Percentiles rank a stretch among this genome's conserved stretches.
Conservation (phyloP, 176 grass and related monocot species). For the Musa acuminata region DNA sequence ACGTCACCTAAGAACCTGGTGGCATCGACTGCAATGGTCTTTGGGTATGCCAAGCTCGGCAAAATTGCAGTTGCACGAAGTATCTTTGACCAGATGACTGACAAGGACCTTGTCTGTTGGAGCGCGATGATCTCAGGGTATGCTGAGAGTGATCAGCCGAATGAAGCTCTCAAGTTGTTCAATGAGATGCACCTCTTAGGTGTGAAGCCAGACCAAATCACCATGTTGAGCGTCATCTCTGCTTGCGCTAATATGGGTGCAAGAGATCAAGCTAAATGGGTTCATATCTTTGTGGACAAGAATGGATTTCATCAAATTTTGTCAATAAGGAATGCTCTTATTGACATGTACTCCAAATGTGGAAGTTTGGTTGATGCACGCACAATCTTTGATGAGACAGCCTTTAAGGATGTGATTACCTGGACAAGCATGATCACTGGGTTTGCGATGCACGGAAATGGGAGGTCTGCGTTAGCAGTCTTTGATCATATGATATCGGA, state of each 20-base stretch:
- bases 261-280: conserved; percentile 58
- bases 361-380: conserved; percentile 50
- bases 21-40: conserved; percentile 62
- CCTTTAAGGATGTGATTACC: conserved; percentile 64
- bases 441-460: conserved; percentile 76
- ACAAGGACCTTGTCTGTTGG: conserved; percentile 76
- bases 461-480: conserved; percentile 41
- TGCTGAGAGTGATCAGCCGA: conserved; percentile 42
- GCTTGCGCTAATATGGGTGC: conserved; percentile 62
- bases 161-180: conserved; percentile 59
- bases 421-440: conserved; percentile 89
- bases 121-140: conserved; percentile 87
- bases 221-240: conserved; percentile 64
- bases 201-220: conserved; percentile 48
- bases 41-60: conserved; percentile 62
- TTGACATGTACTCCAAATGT: conserved; percentile 96
- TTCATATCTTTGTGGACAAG: conserved; percentile 44
- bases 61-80: conserved; percentile 42
- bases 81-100: conserved; percentile 66
- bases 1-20: conserved; percentile 41
- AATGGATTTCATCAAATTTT: conserved; percentile 37
- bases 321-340: conserved; percentile 66
- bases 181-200: conserved; percentile 45
- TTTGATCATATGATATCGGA: conserved; percentile 66
- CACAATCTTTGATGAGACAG: conserved; percentile 53